Evolutionary conservation across 768 basidiomycete genomes (phyloP).

Genomic region (Lentinula sp.): DNA sequence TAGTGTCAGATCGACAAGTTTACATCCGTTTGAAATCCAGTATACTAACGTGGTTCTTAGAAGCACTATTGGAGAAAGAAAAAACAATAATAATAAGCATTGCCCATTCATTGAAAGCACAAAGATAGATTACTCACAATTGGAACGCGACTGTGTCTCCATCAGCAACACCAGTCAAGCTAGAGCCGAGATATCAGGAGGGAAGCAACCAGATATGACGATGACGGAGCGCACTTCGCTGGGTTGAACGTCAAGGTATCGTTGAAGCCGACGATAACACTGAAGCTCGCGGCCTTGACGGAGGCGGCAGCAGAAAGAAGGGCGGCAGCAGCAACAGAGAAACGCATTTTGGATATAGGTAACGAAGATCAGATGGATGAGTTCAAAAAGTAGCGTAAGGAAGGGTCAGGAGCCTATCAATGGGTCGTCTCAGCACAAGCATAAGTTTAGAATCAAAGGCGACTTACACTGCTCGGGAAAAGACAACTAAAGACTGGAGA

Average conservation of each 20-base stretch:
- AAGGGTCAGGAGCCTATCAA: conserved; percentile 27
- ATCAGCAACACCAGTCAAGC: conserved; percentile 27
- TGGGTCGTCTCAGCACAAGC: background rate
- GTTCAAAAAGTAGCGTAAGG: conserved; percentile 8
- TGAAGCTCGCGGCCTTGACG: conserved; percentile 28
- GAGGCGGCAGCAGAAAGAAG: conserved; percentile 31
- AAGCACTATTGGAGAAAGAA: conserved; percentile 18
- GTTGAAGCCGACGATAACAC: conserved; percentile 38
- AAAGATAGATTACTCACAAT: conserved; percentile 31
- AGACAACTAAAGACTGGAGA: background rate
- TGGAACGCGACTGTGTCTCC: conserved; percentile 49
- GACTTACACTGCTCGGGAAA: conserved; percentile 5
- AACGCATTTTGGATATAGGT: conserved; percentile 40
- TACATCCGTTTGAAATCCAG: background rate
- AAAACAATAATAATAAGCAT: background rate
- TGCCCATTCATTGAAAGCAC: background rate
- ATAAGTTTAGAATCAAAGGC: background rate
- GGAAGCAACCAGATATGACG: too few species aligned
- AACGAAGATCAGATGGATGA: conserved; percentile 7
- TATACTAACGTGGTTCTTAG: conserved; percentile 37
- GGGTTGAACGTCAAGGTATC: conserved; percentile 29
- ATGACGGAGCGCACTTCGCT: conserved; percentile 7
- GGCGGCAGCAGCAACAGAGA: conserved; percentile 36
- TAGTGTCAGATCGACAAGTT: background rate
- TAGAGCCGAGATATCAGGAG: background rate